phyloP scores from a whole-genome alignment of 257 asterid species.

The Solanum sitiens region DNA sequence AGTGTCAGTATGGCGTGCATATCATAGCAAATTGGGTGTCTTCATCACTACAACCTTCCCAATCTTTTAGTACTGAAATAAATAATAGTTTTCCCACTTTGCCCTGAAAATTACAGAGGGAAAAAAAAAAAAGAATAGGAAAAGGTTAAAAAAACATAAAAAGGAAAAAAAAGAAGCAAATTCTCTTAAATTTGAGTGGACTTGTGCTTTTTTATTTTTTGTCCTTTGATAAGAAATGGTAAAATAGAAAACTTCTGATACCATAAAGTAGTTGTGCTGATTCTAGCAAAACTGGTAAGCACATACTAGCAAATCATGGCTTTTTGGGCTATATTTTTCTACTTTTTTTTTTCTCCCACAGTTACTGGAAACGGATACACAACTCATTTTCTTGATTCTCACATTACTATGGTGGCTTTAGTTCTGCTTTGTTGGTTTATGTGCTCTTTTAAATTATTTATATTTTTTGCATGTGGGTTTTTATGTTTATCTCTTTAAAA shows the following conservation, averaged over 20 bases:
- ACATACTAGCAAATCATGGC: constrained; percentile 28
- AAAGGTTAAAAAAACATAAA: background rate
- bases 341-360: background rate
- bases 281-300: constrained; percentile 44
- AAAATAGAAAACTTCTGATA: constrained; percentile 13
- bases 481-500: constrained; percentile 3
- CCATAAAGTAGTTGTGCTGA: constrained; percentile 16
- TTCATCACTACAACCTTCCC: constrained; percentile 13
- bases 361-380: background rate
- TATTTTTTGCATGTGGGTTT: constrained; percentile 28
- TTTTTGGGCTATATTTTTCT: constrained; percentile 15
- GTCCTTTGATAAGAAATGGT: constrained; percentile 21
- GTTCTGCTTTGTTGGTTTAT: background rate
- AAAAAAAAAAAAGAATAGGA: background rate
- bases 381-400: constrained; percentile 10
- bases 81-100: constrained; percentile 14
- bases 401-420: constrained; percentile 3
- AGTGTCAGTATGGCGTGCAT: constrained; percentile 56
- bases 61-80: constrained; percentile 2
- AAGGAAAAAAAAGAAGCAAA: background rate
- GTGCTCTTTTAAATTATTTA: background rate
- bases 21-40: constrained; percentile 25
- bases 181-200: background rate
- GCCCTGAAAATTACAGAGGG: background rate
- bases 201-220: constrained; percentile 5